Base-by-base conservation (phyloP, 2,329 filamentous ascomycete species). In the Aureobasidium sp. region DNA sequence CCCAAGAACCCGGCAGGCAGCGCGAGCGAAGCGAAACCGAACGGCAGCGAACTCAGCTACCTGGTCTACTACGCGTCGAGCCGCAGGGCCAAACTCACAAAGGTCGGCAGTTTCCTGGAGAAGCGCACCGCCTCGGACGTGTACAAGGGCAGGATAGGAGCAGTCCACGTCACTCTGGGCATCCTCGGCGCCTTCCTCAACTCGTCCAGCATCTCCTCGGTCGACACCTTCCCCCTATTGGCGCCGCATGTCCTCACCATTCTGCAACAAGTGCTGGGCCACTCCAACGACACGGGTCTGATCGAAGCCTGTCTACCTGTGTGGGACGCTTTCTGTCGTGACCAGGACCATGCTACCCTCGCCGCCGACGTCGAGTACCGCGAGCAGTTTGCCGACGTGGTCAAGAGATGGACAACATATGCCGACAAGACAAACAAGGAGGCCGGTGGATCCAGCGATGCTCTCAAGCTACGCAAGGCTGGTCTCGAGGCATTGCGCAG, bases 61-160 rank as follows among this genome's bases (percentile, higher is more conserved):
- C 84, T 99, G 65, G 84, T 97, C 59, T 97, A 95, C 81, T 97
- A 99, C 79, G 91, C 90, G 63, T 95, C 89, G 71, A 96, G 92
- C 67, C 89, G 93, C 63, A 86, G 90, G 65, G 93, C 89, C 75
- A 99, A 97, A 81, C 85, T 97, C 68, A 90, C 94, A 70, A 99
- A 99, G 77, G 92, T 99, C 66, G 91, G 90, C 73, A 86, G 85
- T 67, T 99, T 96, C 71, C 81, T 99, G 65, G 92, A 97, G 78
- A 95, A 93, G 79, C 90, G 93, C 78, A 94, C 90, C 23, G 89
- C 89, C 63, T 87, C 85, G 70, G 94, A 99, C 78, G 90, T 96
- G 66, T 95, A 88, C 84, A 88, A 89, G 70, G 83, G 85, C 73
- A 86, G 90, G 70, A 89, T 94, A 70, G 92, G 92, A 88, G 95